phyloP scores from a whole-genome alignment of 1,284 basidiomycete genomes.

The Erythrobasidium hasegawianum region DNA sequence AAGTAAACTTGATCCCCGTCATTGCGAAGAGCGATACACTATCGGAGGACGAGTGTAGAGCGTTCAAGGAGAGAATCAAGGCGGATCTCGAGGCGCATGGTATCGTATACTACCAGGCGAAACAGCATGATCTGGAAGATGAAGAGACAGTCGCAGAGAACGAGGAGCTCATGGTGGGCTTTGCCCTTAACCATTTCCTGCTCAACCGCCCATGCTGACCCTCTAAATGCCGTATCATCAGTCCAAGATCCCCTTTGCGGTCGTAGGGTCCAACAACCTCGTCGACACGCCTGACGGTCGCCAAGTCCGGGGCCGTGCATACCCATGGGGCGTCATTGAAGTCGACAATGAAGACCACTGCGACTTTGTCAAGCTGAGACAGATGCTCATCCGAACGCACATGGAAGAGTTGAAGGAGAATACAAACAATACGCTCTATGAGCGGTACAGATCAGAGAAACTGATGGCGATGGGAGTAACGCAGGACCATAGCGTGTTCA shows the following conservation, averaged over 20 bases:
- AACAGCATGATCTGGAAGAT: slow-evolving; percentile 92
- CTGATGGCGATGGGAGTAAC: slow-evolving; percentile 90
- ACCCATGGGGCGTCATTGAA: slow-evolving; percentile 96
- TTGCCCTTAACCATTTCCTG: neutral
- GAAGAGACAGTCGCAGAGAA: slow-evolving; percentile 93
- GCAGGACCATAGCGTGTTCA: slow-evolving; percentile 94
- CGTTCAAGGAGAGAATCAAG: slow-evolving; percentile 84
- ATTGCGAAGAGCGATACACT: slow-evolving; percentile 95
- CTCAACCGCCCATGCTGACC: neutral
- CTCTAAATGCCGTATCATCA: slow-evolving; percentile 38
- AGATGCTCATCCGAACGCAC: slow-evolving; percentile 96
- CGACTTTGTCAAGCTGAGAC: slow-evolving; percentile 95
- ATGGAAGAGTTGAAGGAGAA: slow-evolving; percentile 97
- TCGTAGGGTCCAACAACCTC: slow-evolving; percentile 83
- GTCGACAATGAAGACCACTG: slow-evolving; percentile 98
- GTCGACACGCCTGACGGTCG: slow-evolving; percentile 80
- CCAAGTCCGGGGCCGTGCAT: slow-evolving; percentile 81
- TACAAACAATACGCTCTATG: slow-evolving; percentile 87
- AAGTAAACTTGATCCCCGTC: slow-evolving; percentile 94
- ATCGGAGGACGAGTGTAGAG: slow-evolving; percentile 85
- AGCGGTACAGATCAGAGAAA: slow-evolving; percentile 94
- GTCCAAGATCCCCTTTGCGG: slow-evolving; percentile 94
- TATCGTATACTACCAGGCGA: slow-evolving; percentile 93
- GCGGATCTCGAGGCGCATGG: slow-evolving; percentile 82
- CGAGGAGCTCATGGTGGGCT: slow-evolving; percentile 74